A percentile compares a stretch with the other conserved stretches of the same genome.
Evolutionary conservation across 768 basidiomycete species (phyloP).

Genomic region (Pleurotus djamor): DNA sequence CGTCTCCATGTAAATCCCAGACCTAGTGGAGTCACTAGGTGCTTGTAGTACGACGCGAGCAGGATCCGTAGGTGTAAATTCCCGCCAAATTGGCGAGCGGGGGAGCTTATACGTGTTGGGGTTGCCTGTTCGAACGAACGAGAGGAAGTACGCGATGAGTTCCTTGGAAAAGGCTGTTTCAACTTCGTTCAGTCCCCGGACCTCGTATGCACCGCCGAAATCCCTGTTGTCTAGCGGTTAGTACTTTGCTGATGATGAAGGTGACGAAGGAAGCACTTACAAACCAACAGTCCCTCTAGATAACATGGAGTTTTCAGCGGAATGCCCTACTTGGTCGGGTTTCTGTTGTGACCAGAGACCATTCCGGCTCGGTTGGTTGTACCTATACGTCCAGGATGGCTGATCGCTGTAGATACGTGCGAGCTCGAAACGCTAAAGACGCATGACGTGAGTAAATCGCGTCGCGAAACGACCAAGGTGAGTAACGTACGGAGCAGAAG

Average conservation of each 20-base stretch:
- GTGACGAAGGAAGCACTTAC: slow-evolving; percentile 5
- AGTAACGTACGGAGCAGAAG: neutral
- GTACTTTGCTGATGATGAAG: too few relatives aligned
- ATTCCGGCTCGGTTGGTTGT: slow-evolving; percentile 55
- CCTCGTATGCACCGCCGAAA: slow-evolving; percentile 50
- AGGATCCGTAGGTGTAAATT: slow-evolving; percentile 24
- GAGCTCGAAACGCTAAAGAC: slow-evolving; percentile 28
- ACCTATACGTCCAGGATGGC: slow-evolving; percentile 53
- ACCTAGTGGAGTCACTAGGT: slow-evolving; percentile 16
- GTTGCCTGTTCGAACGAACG: slow-evolving; percentile 55
- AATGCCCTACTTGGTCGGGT: slow-evolving; percentile 36
- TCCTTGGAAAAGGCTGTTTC: slow-evolving; percentile 55
- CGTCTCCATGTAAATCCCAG: slow-evolving; percentile 30
- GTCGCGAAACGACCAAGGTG: neutral
- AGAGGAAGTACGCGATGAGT: slow-evolving; percentile 65
- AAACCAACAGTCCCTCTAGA: slow-evolving; percentile 61
- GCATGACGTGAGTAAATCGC: neutral
- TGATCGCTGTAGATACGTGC: slow-evolving; percentile 41
- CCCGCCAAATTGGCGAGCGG: slow-evolving; percentile 48
- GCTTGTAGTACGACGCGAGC: slow-evolving; percentile 40
- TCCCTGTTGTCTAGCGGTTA: slow-evolving; percentile 20
- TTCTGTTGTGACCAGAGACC: slow-evolving; percentile 8
- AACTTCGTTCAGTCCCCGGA: slow-evolving; percentile 40
- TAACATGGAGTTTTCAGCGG: slow-evolving; percentile 71
- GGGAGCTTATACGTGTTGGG: slow-evolving; percentile 55